Evolutionary conservation across 805 yeast species (phyloP), one percentile per base, ranked within the genome.

Genomic region (Myxozyma udenii): DNA sequence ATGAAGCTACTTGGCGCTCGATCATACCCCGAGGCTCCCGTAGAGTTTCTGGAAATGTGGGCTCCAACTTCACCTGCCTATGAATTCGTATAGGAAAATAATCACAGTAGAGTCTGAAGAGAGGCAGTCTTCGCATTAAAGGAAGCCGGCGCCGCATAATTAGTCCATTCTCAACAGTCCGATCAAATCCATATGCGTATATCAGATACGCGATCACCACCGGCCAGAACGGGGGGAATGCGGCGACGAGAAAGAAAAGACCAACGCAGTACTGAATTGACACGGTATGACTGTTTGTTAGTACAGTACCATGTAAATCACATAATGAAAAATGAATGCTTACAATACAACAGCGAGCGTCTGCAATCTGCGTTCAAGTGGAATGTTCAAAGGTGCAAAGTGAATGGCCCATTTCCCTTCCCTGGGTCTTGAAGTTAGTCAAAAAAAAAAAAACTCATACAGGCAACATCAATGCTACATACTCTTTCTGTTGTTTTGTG

Each of bases 41-140:
- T 9, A 39, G 49, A 32, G 38, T 50, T 26, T 36, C 47, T 14
- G 56, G 60, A 61, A 83, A 83, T 0, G 96, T 84, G 2, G 97
- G 96, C 55, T 78, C 78, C 47, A 90, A 70, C 14, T 83, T 85
- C 2, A 72, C 73, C 0, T 91, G 76, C 64, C 84, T 85, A 67
- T 81, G 84, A 11, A 89, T 70, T 0, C 67, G 68, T 19, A 93
- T 79, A 0, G 98, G 98, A 69, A 85, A 93, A 68, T 88, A 93
- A 41, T 75, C 71, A 41, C 83, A 82, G 66, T 85, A 89, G 68
- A 81, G 77, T 54, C 74, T 78, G 88, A 93, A 91, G 18, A 86
- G 58, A 5, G 70, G 62, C 32, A 79, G 62, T 26, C 77, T 74
- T 56, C 87, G 77, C 64, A 87, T 72, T 72, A 77, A 74, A 1